A percentile compares a stretch with the other conserved stretches of the same genome.
phyloP scores from a whole-genome alignment of 1,284 basidiomycete species.

The Pholiota adiposa region DNA sequence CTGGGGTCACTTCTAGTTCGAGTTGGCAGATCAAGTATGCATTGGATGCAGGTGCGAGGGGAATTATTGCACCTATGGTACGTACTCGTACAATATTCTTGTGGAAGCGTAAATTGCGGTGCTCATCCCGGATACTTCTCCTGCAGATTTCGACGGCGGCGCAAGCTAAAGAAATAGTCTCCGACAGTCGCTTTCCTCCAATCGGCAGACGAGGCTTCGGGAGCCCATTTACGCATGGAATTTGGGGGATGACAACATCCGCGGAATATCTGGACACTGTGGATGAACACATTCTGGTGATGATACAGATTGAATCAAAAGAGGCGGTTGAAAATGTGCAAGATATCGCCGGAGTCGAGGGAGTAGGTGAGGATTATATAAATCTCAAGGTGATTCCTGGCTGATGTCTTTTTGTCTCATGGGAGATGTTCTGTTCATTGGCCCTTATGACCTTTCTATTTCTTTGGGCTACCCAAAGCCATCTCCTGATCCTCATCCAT shows the following conservation, averaged over 20 bases:
- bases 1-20: constrained; percentile 54
- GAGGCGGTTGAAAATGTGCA: constrained; percentile 64
- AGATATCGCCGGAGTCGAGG: constrained; percentile 64
- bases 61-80: constrained; percentile 70
- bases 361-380: constrained; percentile 51
- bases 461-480: constrained; percentile 61
- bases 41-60: constrained; percentile 64
- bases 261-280: constrained; percentile 58
- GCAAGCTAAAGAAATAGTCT: constrained; percentile 59
- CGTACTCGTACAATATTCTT: constrained; percentile 6
- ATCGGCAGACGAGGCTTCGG: constrained; percentile 63
- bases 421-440: constrained; percentile 61
- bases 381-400: not conserved
- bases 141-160: constrained; percentile 57
- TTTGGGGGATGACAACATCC: constrained; percentile 51
- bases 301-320: constrained; percentile 70
- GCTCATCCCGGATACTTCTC: not conserved
- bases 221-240: constrained; percentile 58
- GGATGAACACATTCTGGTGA: constrained; percentile 60
- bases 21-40: constrained; percentile 73
- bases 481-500: constrained; percentile 63
- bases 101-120: not conserved
- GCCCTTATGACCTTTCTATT: constrained; percentile 70
- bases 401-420: too few species aligned
- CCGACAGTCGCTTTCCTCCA: constrained; percentile 62